Conservation (phyloP, 2,329 filamentous ascomycete genomes). For the Pseudopyrenochaeta lycopersici region DNA sequence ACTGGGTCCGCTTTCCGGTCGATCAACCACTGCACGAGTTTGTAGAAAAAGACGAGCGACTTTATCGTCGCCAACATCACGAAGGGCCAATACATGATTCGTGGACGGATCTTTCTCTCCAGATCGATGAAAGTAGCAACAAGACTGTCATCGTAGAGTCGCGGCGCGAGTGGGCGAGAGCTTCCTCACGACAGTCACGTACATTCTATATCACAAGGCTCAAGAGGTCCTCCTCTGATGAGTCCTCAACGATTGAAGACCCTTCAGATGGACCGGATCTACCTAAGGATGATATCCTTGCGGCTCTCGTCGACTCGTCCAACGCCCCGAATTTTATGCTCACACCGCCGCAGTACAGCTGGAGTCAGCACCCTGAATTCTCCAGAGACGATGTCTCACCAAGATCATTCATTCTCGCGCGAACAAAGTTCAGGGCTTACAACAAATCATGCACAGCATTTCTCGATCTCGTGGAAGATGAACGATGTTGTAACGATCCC, state of each 20-base stretch:
- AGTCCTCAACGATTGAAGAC: slow-evolving; percentile 1
- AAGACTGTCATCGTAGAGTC: slow-evolving; percentile 71
- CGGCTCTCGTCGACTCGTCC: slow-evolving; percentile 32
- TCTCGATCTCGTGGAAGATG: slow-evolving; percentile 67
- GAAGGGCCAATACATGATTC: slow-evolving; percentile 79
- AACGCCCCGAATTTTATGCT: slow-evolving; percentile 52
- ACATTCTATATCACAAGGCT: slow-evolving; percentile 71
- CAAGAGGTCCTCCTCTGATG: slow-evolving; percentile 45
- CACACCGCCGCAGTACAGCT: slow-evolving; percentile 50
- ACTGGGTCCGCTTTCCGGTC: slow-evolving; percentile 71
- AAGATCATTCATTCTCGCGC: slow-evolving; percentile 60
- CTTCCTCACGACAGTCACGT: slow-evolving; percentile 65
- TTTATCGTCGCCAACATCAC: slow-evolving; percentile 72
- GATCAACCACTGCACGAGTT: slow-evolving; percentile 51
- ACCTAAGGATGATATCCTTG: slow-evolving; percentile 41
- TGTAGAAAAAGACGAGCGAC: slow-evolving; percentile 57
- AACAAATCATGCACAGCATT: slow-evolving; percentile 63
- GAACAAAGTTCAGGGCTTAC: slow-evolving; percentile 66
- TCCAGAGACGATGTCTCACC: slow-evolving; percentile 56
- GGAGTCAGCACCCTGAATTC: slow-evolving; percentile 58
- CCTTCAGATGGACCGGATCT: slow-evolving; percentile 15
- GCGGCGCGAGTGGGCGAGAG: slow-evolving; percentile 71
- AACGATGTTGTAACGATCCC: slow-evolving; percentile 45
- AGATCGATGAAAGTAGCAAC: slow-evolving; percentile 67
- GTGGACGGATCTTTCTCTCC: slow-evolving; percentile 73